A percentile compares a stretch with the other conserved stretches of the same genome.
phyloP scores from a whole-genome alignment of 106 monocot genomes.

The Dioscorea alata region DNA sequence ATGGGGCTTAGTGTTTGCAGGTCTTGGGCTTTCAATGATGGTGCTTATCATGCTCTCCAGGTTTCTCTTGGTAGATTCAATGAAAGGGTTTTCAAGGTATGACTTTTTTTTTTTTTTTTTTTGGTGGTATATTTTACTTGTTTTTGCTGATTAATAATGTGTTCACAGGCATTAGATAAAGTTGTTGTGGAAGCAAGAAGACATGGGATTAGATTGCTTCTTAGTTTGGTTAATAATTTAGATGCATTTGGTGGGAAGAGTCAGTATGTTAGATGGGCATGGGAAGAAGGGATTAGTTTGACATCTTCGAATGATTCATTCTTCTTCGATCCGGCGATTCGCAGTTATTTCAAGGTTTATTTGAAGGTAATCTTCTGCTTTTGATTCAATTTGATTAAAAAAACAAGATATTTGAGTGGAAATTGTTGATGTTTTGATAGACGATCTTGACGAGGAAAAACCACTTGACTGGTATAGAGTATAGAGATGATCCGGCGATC shows the following conservation, averaged over 20 bases:
- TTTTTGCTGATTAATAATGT: no score
- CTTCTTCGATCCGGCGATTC: constrained; percentile 81
- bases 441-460: constrained; percentile 83
- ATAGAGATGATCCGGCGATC: constrained; percentile 91
- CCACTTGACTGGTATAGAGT: constrained; percentile 77
- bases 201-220: constrained; percentile 61
- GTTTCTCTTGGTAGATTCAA: constrained; percentile 83
- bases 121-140: no score
- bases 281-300: constrained; percentile 78
- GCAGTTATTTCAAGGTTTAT: constrained; percentile 79
- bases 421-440: constrained; percentile 24
- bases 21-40: constrained; percentile 98
- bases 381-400: not conserved
- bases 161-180: constrained; percentile 64
- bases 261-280: constrained; percentile 96
- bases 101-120: no score
- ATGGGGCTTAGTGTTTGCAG: constrained; percentile 95
- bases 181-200: constrained; percentile 62
- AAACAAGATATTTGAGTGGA: no score
- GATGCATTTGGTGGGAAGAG: constrained; percentile 73
- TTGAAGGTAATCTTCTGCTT: constrained; percentile 45
- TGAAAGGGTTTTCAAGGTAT: constrained; percentile 82
- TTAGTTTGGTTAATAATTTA: constrained; percentile 73
- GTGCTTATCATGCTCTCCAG: constrained; percentile 80
- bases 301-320: constrained; percentile 88